Base-by-base conservation (phyloP, 345 rosid species). In the Salix caprea region DNA sequence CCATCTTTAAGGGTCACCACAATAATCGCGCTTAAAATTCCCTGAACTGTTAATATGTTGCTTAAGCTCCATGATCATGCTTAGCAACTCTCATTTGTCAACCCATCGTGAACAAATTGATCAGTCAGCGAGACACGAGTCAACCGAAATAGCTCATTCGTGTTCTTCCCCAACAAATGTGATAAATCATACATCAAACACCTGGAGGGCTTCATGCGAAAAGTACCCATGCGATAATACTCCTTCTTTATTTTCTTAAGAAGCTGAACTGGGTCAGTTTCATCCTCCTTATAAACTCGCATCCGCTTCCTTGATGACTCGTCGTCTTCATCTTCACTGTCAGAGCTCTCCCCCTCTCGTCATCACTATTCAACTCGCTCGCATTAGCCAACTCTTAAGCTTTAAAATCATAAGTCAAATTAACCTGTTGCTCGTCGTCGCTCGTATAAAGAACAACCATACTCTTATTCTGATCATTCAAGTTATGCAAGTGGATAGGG, bases 21-120 rank as follows among this genome's bases (percentile, higher is more conserved):
- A 77, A 90, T 89, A 75, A 92, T 87, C 44, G 89, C 91, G 32
- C 67, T 93, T 95, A 69, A 92, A 81, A 80, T 92, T 96, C 56
- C 97, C 94, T 0, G 89, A 86, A 78, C 93, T 88, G 74, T 88
- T 92, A 70, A 93, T 91, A 56, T 92, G 97, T 74, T 96, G 97
- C 85, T 96, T 97, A 73, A 96, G 98, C 90, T 92, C 99, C 97
- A 92, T 96, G 44, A 92, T 93, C 19, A 95, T 95, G 90, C 97
- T 81, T 90, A 92, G 75, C 92, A 96, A 88, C 99, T 91, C 84
- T 96, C 98, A 78, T 92, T 95, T 3, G 97, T 91, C 56, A 96
- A 73, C 83, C 95, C 88, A 88, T 92, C 97, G 19, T 96, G 97
- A 65, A 94, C 94, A 74, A 96, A 94, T 84, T 96, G 98, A 85